Evolutionary conservation across 257 asterid species (phyloP).

Genomic region (Nicotiana noctiflora): DNA sequence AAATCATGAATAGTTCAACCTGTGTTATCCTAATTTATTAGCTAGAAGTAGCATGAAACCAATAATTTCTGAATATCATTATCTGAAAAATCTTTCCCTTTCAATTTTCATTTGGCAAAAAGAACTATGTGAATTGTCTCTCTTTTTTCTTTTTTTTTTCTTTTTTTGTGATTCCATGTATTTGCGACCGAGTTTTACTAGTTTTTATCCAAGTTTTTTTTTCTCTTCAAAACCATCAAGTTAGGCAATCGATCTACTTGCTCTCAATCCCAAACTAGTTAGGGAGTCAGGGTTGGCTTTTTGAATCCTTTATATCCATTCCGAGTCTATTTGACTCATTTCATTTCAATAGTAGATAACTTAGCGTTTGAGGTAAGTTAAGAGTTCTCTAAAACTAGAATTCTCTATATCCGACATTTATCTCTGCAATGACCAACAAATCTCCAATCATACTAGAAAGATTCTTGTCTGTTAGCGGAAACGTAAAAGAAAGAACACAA

Average conservation of each 20-base stretch:
- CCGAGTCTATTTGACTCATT: background rate
- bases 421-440: background rate
- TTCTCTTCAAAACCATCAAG: background rate
- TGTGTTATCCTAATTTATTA: background rate
- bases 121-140: background rate
- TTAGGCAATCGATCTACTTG: background rate
- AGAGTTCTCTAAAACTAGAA: background rate
- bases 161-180: background rate
- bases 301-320: background rate
- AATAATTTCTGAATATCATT: background rate
- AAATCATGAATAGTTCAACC: background rate
- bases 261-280: background rate
- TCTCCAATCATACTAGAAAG: background rate
- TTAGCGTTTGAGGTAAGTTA: background rate
- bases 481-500: too few relatives aligned
- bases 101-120: background rate
- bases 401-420: background rate
- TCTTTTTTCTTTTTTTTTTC: background rate
- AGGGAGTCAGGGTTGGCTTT: background rate
- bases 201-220: background rate
- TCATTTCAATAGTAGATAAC: background rate
- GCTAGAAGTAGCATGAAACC: conserved; percentile 1
- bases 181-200: background rate
- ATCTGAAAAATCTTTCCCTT: background rate
- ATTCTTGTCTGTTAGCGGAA: too few relatives aligned